Evolutionary conservation across 768 basidiomycete genomes (phyloP).

Genomic region (Lactifluus piperatus): DNA sequence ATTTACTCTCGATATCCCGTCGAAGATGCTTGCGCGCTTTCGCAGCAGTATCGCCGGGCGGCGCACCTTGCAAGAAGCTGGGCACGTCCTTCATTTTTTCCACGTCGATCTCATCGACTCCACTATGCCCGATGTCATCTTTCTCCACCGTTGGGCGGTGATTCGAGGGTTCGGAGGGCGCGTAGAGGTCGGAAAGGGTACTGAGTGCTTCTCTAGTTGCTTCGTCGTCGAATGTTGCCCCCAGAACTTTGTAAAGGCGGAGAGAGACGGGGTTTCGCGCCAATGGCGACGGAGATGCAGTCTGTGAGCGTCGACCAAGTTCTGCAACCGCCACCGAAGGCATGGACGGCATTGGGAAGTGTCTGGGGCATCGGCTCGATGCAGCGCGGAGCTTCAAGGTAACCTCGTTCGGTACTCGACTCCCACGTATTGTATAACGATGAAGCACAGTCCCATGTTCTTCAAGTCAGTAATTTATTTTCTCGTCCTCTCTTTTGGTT

Average conservation of each 20-base stretch:
- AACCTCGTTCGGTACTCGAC: too few species aligned
- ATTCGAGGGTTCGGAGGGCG: constrained; percentile 21
- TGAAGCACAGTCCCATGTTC: too few species aligned
- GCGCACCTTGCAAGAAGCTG: constrained; percentile 28
- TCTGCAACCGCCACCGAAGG: constrained; percentile 23
- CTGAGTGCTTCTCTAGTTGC: constrained; percentile 72
- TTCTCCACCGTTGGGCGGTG: constrained; percentile 25
- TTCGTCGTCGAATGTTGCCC: constrained; percentile 69
- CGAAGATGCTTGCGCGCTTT: constrained; percentile 72
- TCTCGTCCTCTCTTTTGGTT: not conserved
- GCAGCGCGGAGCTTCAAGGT: not conserved
- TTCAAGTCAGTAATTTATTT: too few species aligned
- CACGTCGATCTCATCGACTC: constrained; percentile 27
- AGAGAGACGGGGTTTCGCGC: constrained; percentile 70
- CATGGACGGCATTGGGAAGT: constrained; percentile 1
- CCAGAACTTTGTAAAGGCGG: constrained; percentile 84
- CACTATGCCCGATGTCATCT: constrained; percentile 31
- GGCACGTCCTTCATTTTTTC: constrained; percentile 16
- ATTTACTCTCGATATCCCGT: constrained; percentile 74
- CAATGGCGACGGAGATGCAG: constrained; percentile 20
- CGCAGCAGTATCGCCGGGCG: constrained; percentile 57
- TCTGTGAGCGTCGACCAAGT: constrained; percentile 19
- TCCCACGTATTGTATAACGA: too few species aligned
- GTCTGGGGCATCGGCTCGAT: not conserved
- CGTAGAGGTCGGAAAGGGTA: constrained; percentile 78